Evolutionary conservation across 2,329 filamentous ascomycete species (phyloP), one percentile per base, ranked within the genome.

Genomic region (Exserohilum rostratum): DNA sequence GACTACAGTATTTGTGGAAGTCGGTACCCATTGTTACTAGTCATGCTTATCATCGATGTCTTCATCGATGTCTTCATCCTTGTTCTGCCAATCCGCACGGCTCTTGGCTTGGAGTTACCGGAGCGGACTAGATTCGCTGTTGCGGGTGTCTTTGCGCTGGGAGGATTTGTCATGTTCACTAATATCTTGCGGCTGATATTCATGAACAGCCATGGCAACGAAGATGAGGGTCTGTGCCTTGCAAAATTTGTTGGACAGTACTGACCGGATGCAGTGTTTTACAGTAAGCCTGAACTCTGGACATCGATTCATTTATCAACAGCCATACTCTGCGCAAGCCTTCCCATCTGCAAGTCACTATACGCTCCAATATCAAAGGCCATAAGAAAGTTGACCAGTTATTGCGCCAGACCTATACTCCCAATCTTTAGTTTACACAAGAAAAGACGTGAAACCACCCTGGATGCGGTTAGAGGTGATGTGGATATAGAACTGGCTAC

Each of bases 281-380:
- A 22, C 6, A 35, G 27, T 18, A 3, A 12, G 12, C 25, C 1
- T n/a, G 48, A 51, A 3, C 25, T 51, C 3, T 51, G 48, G 40
- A 51, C 40, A 0, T 7, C 5, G 1, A 33, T 51, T 18, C 48
- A 39, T 18, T 9, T 51, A 3, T 46, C 27, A 7, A 51, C 48
- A 9, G 48, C 48, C 4, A 29, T 51, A 13, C 29, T 46, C 17
- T 51, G 33, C 34, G 40, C 48, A 18, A 39, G 40, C n/a, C 15
- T 51, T 3, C 40, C 40, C 4, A 20, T 34, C 3, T 25, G 29
- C 1, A 46, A 38, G 5, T 31, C 48, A 13, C 34, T 51, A 6
- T 51, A 40, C 39, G 38, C 25, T 3, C 30, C 10, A 3, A 9
- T 38, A 5, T 45, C 31, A 9, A 45, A 6, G 5, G 5, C 4